Evolutionary conservation across 768 basidiomycete species (phyloP).

Genomic region (Antrodiella citrinella): DNA sequence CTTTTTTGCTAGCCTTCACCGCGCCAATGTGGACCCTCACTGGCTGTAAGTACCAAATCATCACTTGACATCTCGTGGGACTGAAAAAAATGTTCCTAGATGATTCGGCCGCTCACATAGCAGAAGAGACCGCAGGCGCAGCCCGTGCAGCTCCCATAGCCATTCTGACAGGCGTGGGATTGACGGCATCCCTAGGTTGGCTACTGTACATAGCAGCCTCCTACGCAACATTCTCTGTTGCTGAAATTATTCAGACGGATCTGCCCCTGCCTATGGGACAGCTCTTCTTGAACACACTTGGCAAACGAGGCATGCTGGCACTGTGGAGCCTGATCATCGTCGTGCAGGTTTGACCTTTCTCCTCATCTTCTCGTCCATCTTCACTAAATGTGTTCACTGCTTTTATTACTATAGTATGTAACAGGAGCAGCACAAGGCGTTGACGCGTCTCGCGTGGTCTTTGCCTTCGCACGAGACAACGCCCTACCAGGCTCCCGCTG

Average conservation of each 20-base stretch:
- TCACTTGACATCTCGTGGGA: background rate
- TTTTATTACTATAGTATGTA: conserved; percentile 38
- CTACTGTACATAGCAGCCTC: conserved; percentile 57
- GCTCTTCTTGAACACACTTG: conserved; percentile 55
- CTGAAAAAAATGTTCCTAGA: conserved; percentile 40
- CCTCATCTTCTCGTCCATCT: too few relatives aligned
- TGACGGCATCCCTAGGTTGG: conserved; percentile 58
- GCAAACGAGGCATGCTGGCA: conserved; percentile 62
- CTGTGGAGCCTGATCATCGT: conserved; percentile 68
- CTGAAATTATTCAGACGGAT: conserved; percentile 35
- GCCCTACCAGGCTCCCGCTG: conserved; percentile 64
- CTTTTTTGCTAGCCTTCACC: conserved; percentile 64
- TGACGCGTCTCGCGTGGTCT: conserved; percentile 68
- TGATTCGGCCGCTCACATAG: conserved; percentile 70
- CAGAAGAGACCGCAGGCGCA: conserved; percentile 64
- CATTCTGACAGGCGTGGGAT: conserved; percentile 55
- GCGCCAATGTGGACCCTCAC: conserved; percentile 77
- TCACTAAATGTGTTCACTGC: background rate
- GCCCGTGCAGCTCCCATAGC: conserved; percentile 59
- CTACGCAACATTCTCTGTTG: conserved; percentile 51
- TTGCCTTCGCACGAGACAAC: conserved; percentile 68
- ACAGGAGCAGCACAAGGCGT: conserved; percentile 70
- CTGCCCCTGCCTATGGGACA: conserved; percentile 69
- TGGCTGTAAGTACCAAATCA: conserved; percentile 42
- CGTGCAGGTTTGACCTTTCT: conserved; percentile 33